Conservation (phyloP, 2,329 filamentous ascomycete genomes). For the Xylogone sp. region DNA sequence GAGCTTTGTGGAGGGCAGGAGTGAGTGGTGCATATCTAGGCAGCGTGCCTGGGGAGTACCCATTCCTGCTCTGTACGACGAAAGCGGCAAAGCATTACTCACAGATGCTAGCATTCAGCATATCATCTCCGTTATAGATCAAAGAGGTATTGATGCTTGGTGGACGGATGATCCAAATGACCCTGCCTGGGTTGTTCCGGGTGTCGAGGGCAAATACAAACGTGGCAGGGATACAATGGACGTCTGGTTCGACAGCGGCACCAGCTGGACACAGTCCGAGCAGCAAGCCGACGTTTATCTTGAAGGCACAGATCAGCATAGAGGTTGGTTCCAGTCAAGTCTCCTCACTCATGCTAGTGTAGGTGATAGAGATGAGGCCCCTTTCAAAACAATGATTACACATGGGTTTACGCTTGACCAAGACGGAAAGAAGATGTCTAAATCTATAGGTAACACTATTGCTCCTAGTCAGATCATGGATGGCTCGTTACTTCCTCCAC, state of each 20-base stretch:
- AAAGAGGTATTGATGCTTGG: constrained; percentile 87
- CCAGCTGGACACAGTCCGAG: constrained; percentile 70
- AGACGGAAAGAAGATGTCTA: constrained; percentile 96
- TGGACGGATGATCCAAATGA: constrained; percentile 82
- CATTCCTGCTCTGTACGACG: constrained; percentile 83
- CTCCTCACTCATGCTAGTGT: constrained; percentile 71
- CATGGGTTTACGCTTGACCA: constrained; percentile 93
- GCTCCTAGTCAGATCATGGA: constrained; percentile 80
- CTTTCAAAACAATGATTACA: constrained; percentile 87
- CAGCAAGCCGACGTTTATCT: constrained; percentile 79
- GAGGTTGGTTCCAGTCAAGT: constrained; percentile 98
- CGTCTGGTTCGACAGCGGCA: constrained; percentile 98
- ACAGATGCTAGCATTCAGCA: constrained; percentile 76
- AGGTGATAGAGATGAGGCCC: constrained; percentile 46
- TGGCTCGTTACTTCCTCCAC: constrained; percentile 66
- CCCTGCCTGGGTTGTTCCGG: constrained; percentile 68
- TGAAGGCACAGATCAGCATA: constrained; percentile 93
- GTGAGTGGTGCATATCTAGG: constrained; percentile 96
- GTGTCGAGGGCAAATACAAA: constrained; percentile 57
- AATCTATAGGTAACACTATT: constrained; percentile 88
- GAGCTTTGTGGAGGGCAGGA: constrained; percentile 82
- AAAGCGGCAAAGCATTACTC: constrained; percentile 71
- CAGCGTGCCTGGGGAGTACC: constrained; percentile 96
- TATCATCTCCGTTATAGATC: constrained; percentile 73
- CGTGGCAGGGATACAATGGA: constrained; percentile 97